Evolutionary conservation across 1,139 yeast species (phyloP), one percentile per base, ranked within the genome.

Genomic region (Candida frijolesensis): DNA sequence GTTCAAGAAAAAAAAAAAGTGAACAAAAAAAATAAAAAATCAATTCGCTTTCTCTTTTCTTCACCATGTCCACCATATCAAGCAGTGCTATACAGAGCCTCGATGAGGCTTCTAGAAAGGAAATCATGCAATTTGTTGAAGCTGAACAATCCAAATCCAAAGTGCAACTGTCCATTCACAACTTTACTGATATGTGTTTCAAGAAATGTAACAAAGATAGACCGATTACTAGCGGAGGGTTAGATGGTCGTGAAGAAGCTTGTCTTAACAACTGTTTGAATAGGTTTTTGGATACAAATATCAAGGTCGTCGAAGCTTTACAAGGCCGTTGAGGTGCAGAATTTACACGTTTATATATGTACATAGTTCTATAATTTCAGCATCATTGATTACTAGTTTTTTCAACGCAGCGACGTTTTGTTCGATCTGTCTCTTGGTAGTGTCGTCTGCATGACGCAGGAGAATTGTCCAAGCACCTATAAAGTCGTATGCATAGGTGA

Each of bases 181-280:
- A 79, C 64, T 90, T 89, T 76, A 91, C 97, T 39, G 92, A 90
- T 65, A 78, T 87, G 78, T 92, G 98, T 68, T 92, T 90, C 77
- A 88, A 87, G 67, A 88, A 89, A 71, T 92, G 98, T 67, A 79
- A 90, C 53, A 72, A 80, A 45, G 65, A 70, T 54, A 65, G 60
- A 48, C 72, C 80, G 15, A 79, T 85, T 50, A 74, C 76, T 49
- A 71, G 78, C 48, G 80, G 80, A 42, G 72, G 74, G 47, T 74
- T 91, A 57, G 79, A 78, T 57, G 51, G 71, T 4, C 67, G 67
- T 49, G 97, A 92, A 67, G 89, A 87, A 59, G 69, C 75, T 42
- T 92, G 97, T 66, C 74, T 91, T 66, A 72, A 78, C 53, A 88
- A 88, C 74, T 92, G 97, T 67, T 82, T 91, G 60, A 87, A 89